A percentile compares a stretch with the other conserved stretches of the same genome.
Evolutionary conservation across 257 asterid species (phyloP).

Genomic region (Penstemon barbatus): DNA sequence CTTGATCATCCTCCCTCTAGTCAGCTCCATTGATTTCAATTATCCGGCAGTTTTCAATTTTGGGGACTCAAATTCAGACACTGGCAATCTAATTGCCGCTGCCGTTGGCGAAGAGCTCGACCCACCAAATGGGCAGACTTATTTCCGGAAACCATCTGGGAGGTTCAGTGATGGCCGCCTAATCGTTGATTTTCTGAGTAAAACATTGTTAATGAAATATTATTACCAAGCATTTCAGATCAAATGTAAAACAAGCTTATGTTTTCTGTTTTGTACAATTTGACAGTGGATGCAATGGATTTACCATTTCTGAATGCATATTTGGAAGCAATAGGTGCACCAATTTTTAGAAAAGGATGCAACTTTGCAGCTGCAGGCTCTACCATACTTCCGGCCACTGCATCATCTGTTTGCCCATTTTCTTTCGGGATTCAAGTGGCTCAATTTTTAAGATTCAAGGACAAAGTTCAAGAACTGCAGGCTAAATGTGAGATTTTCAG

Average conservation of each 20-base stretch:
- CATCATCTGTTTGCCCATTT: slow-evolving; percentile 37
- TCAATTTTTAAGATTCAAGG: slow-evolving; percentile 48
- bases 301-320: slow-evolving; percentile 36
- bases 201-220: background rate
- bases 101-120: slow-evolving; percentile 23
- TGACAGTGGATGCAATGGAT: slow-evolving; percentile 27
- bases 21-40: background rate
- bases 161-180: slow-evolving; percentile 45
- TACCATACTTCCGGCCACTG: slow-evolving; percentile 34
- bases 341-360: slow-evolving; percentile 36
- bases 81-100: slow-evolving; percentile 46
- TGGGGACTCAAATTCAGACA: slow-evolving; percentile 43
- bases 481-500: no score
- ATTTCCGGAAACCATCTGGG: slow-evolving; percentile 41
- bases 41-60: slow-evolving; percentile 34
- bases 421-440: slow-evolving; percentile 38
- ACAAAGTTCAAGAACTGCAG: slow-evolving; percentile 19
- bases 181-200: slow-evolving; percentile 41
- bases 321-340: slow-evolving; percentile 41
- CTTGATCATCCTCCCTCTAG: no score
- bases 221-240: no score
- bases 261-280: background rate
- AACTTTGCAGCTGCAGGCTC: slow-evolving; percentile 46
- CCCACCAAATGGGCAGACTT: slow-evolving; percentile 45
- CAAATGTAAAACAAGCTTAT: no score